phyloP scores from a whole-genome alignment of 2,329 filamentous ascomycete genomes.

The Talaromyces sp. region DNA sequence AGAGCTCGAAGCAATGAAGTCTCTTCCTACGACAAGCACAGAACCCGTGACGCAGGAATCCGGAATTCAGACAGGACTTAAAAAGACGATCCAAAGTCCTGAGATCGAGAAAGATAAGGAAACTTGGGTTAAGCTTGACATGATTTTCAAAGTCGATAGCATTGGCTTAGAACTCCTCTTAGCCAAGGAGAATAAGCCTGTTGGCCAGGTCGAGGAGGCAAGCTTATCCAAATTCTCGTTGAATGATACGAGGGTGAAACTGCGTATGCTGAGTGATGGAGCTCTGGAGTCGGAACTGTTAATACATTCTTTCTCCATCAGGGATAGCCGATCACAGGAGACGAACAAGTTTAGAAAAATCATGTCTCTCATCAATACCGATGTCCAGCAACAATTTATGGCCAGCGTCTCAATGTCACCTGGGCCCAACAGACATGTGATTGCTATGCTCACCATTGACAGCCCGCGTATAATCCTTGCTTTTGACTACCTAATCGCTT shows the following conservation, averaged over 20 bases:
- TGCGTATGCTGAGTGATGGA: conserved; percentile 86
- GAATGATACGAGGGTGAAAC: conserved; percentile 86
- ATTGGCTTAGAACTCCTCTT: conserved; percentile 84
- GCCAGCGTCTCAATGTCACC: conserved; percentile 90
- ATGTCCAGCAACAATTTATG: conserved; percentile 94
- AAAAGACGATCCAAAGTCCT: conserved; percentile 56
- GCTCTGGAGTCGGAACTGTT: conserved; percentile 89
- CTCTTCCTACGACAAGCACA: conserved; percentile 58
- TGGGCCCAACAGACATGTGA: conserved; percentile 72
- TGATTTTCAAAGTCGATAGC: conserved; percentile 83
- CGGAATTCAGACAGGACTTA: conserved; percentile 14
- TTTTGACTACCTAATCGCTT: conserved; percentile 87
- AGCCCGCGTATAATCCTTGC: conserved; percentile 94
- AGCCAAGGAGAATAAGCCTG: conserved; percentile 68
- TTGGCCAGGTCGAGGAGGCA: conserved; percentile 71
- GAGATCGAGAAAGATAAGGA: conserved; percentile 66
- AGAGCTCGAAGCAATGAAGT: conserved; percentile 69
- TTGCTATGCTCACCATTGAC: conserved; percentile 89
- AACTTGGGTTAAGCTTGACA: conserved; percentile 88
- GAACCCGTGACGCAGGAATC: conserved; percentile 44
- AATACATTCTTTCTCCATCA: conserved; percentile 90
- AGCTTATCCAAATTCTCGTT: conserved; percentile 92
- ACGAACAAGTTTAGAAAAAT: conserved; percentile 97
- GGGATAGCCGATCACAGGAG: conserved; percentile 82
- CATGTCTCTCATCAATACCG: conserved; percentile 94